Evolutionary conservation across 179 eudicot species (phyloP).

Genomic region (Silene noctiflora): DNA sequence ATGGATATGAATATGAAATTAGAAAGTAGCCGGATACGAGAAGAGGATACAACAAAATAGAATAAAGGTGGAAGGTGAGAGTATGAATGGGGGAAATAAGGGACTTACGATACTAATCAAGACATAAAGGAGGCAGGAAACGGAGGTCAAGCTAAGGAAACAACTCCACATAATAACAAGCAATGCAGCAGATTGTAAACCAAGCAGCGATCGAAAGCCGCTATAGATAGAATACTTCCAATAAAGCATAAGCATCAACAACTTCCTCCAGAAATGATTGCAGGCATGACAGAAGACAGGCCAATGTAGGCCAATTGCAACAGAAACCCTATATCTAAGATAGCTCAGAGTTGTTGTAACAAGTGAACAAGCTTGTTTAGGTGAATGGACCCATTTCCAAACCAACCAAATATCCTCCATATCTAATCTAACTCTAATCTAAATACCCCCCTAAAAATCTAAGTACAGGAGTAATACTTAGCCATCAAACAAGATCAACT

Average conservation of each 20-base stretch:
- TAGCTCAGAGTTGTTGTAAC: slow-evolving; percentile 36
- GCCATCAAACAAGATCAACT: slow-evolving; percentile 11
- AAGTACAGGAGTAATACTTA: not conserved
- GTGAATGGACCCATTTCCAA: slow-evolving; percentile 81
- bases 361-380: slow-evolving; percentile 50
- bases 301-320: slow-evolving; percentile 66
- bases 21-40: too few species aligned
- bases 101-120: slow-evolving; percentile 73
- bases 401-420: slow-evolving; percentile 92
- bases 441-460: slow-evolving; percentile 15
- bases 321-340: slow-evolving; percentile 56
- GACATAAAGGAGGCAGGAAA: slow-evolving; percentile 78
- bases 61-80: too few species aligned
- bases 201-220: slow-evolving; percentile 54
- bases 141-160: slow-evolving; percentile 88
- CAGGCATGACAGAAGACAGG: slow-evolving; percentile 74
- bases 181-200: slow-evolving; percentile 72
- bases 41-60: too few species aligned
- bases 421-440: slow-evolving; percentile 5
- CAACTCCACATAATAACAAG: slow-evolving; percentile 93
- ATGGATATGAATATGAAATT: too few species aligned
- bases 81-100: not conserved
- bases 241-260: slow-evolving; percentile 43
- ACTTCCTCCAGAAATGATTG: slow-evolving; percentile 39
- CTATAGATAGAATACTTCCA: slow-evolving; percentile 59